Percentiles rank a stretch among this genome's conserved stretches.
These are phyloP conservation scores for Sanchytrium tribonematis DNA, from an alignment of 371 early-diverging fungal genomes.

Conservation along the genomic window DNA sequence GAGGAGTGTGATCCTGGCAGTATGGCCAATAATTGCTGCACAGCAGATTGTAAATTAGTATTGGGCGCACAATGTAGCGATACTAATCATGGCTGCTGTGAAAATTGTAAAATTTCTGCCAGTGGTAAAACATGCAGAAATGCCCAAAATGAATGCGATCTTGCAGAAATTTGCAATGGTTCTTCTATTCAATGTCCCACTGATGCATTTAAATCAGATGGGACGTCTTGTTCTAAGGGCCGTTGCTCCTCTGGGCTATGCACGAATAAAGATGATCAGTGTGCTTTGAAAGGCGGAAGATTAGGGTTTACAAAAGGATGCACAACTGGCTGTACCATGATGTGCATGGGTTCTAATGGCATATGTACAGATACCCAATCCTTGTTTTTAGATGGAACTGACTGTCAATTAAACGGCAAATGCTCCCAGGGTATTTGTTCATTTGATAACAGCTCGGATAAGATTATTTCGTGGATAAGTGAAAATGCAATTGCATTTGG, in stretches of 20 bases:
- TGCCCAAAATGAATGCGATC: slow-evolving; percentile 1
- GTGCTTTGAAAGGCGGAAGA: not conserved
- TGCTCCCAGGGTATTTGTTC: not conserved
- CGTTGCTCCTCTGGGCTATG: not conserved
- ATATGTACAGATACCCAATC: not conserved
- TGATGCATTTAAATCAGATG: not conserved
- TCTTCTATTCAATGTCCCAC: not conserved
- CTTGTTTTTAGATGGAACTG: not conserved
- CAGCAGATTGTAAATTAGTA: slow-evolving; percentile 3
- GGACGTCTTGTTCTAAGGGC: not conserved
- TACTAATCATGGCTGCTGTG: slow-evolving; percentile 2
- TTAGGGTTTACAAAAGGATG: not conserved
- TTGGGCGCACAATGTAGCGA: slow-evolving; percentile 3
- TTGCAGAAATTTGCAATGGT: not conserved
- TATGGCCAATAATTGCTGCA: slow-evolving; percentile 3
- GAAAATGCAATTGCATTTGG: not conserved
- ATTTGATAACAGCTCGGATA: not conserved
- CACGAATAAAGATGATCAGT: not conserved
- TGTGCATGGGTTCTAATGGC: not conserved
- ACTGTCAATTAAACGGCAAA: not conserved
- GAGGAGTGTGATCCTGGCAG: slow-evolving; percentile 7
- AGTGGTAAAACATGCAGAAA: not conserved
- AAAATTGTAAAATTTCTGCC: not conserved
- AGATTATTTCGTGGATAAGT: not conserved
- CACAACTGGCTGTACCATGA: not conserved